Percentiles rank a stretch among this genome's conserved stretches.
Evolutionary conservation across 2,329 filamentous ascomycete genomes (phyloP).

Genomic region (Trichoderma hamatum): DNA sequence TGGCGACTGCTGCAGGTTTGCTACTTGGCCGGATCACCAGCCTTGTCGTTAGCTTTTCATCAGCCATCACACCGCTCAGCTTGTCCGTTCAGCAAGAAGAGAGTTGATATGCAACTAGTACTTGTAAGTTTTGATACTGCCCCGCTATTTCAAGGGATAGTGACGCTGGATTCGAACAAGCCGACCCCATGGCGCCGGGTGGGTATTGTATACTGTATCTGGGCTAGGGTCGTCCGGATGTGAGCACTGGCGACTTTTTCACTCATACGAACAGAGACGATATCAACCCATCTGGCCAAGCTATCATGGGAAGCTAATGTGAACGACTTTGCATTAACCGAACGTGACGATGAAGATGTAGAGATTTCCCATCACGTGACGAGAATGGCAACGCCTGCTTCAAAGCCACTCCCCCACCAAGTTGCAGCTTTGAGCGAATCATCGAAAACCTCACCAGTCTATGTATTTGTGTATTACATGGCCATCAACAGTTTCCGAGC

Average conservation of each 20-base stretch:
- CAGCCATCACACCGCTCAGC: not conserved
- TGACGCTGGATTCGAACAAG: not conserved
- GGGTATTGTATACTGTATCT: not conserved
- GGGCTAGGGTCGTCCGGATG: not conserved
- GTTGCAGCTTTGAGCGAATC: not conserved
- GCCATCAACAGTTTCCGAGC: not conserved
- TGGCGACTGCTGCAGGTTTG: not conserved
- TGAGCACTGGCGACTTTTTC: not conserved
- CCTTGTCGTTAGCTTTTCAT: not conserved
- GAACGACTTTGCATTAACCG: not conserved
- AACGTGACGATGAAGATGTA: not conserved
- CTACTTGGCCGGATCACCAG: constrained; percentile 4
- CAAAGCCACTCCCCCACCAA: not conserved
- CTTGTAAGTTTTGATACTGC: not conserved
- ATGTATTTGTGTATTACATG: not conserved
- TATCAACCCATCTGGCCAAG: not conserved
- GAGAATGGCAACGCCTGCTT: not conserved
- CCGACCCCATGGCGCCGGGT: not conserved
- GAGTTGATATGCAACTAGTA: constrained; percentile 4
- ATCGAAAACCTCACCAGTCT: not conserved
- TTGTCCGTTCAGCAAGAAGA: not conserved
- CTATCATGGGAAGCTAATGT: not conserved
- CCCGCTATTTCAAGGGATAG: not conserved
- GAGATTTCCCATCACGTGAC: not conserved
- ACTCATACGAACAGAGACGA: not conserved